A percentile compares a stretch with the other conserved stretches of the same genome.
Conservation (phyloP, 371 early-diverging fungal genomes). For the Mucor lusitanicus region DNA sequence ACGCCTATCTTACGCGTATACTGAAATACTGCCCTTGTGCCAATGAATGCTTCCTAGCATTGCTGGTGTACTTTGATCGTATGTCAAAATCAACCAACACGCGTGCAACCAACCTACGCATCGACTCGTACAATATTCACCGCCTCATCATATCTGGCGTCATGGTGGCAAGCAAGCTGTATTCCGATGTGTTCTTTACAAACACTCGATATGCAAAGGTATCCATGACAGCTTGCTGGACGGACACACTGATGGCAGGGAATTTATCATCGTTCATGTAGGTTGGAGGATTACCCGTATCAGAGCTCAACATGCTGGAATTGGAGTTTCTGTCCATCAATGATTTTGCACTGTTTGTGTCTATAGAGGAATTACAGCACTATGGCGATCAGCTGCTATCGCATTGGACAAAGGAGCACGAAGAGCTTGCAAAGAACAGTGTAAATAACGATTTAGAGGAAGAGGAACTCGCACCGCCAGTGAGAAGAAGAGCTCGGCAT, state of each 20-base stretch:
- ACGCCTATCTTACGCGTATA: constrained; percentile 82
- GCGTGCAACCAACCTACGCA: constrained; percentile 56
- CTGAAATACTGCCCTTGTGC: constrained; percentile 90
- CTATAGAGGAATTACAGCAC: constrained; percentile 76
- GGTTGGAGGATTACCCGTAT: constrained; percentile 91
- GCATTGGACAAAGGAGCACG: constrained; percentile 56
- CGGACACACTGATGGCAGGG: background rate
- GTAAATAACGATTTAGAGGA: background rate
- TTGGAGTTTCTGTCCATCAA: constrained; percentile 77
- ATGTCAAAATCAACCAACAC: constrained; percentile 53
- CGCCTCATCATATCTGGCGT: constrained; percentile 84
- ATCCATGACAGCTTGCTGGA: background rate
- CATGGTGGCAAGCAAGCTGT: constrained; percentile 83
- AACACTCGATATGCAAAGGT: constrained; percentile 89
- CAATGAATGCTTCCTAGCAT: constrained; percentile 83
- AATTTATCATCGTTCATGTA: constrained; percentile 19
- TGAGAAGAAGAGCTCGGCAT: constrained; percentile 26
- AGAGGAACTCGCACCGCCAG: constrained; percentile 17
- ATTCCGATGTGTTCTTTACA: constrained; percentile 90
- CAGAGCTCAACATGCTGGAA: constrained; percentile 88
- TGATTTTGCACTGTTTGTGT: constrained; percentile 77
- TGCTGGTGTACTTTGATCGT: constrained; percentile 84
- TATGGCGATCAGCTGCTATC: constrained; percentile 72
- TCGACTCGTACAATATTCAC: constrained; percentile 89
- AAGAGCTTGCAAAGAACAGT: background rate